Evolutionary conservation across 768 basidiomycete species (phyloP), one percentile per base, ranked within the genome.

Genomic region (Coprinopsis cinerea): DNA sequence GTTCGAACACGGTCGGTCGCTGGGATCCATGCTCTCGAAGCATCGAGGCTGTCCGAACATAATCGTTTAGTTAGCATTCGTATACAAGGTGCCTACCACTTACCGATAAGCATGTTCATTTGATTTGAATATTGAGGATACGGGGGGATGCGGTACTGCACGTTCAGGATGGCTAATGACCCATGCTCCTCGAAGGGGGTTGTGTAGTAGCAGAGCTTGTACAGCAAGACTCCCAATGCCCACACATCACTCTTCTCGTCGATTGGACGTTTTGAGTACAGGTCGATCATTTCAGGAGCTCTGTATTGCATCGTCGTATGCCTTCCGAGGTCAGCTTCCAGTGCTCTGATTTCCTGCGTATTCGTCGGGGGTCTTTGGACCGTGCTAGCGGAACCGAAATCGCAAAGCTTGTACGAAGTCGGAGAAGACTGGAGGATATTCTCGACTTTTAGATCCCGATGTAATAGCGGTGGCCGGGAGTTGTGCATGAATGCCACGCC

Each of bases 141-240:
- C 27, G 89, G 80, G 1, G 92, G 92, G 41, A 88, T 88, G 56
- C 84, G 85, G 66, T 97, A 99, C 60, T 94, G 92, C 28, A 94
- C 94, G 61, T 97, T 97, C 55, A 98, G 74, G 54, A 98, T 98
- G 2, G 96, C 96, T 45, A 99, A 71, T 2, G 92, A 89, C 0
- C 95, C 95, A 58, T 97, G 93, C 61, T 97, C 95, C 66, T 99
- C 96, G 60, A 99, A 99, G 0, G 96, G 96, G 0, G 96, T 99
- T 0, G 94, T 99, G 66, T 99, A 99, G 69, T 97, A 99, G 66
- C 96, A 98, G 13, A 99, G 80, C 72, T 98, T 99, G 74, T 97
- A 99, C 13, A 99, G 76, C 52, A 99, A 71, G 14, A 98, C 93
- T 20, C 95, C 96, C 20, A 99, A 76, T 0, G 96, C 96, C 96